Evolutionary conservation across 371 early-diverging fungal species (phyloP).

Genomic region (Homolaphlyctis polyrhiza): DNA sequence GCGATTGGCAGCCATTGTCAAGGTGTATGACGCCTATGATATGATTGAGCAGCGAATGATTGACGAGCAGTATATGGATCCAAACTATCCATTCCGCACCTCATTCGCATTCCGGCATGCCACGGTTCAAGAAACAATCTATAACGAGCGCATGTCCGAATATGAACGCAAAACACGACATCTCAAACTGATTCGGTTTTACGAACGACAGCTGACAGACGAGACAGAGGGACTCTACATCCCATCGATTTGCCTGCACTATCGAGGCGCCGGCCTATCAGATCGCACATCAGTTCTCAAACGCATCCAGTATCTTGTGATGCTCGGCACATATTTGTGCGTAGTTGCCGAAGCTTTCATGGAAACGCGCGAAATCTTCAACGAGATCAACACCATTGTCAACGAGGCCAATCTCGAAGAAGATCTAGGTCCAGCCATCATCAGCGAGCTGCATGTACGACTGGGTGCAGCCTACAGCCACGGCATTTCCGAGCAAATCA

Average conservation of each 20-base stretch:
- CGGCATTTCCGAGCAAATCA: slow-evolving; percentile 1
- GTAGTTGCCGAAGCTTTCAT: slow-evolving; percentile 2
- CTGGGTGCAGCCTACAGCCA: slow-evolving; percentile 6
- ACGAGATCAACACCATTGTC: background rate
- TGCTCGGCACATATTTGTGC: slow-evolving; percentile 8
- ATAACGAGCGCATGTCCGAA: background rate
- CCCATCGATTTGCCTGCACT: slow-evolving; percentile 7
- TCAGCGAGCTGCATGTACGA: slow-evolving; percentile 4
- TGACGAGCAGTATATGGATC: background rate
- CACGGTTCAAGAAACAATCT: background rate
- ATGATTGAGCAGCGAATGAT: background rate
- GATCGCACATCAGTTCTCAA: slow-evolving; percentile 7
- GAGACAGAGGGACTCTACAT: slow-evolving; percentile 4
- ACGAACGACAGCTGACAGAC: slow-evolving; percentile 7
- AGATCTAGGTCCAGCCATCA: background rate
- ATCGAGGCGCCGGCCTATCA: background rate
- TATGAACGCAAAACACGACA: background rate
- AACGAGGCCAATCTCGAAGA: background rate
- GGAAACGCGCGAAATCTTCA: slow-evolving; percentile 6
- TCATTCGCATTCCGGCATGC: background rate
- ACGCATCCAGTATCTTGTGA: slow-evolving; percentile 11
- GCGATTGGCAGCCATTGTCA: background rate
- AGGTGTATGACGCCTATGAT: slow-evolving; percentile 3
- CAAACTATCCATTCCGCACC: slow-evolving; percentile 3
- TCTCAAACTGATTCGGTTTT: slow-evolving; percentile 7